Conservation (phyloP, 331 rosid genomes). For the Prunus yedoensis region DNA sequence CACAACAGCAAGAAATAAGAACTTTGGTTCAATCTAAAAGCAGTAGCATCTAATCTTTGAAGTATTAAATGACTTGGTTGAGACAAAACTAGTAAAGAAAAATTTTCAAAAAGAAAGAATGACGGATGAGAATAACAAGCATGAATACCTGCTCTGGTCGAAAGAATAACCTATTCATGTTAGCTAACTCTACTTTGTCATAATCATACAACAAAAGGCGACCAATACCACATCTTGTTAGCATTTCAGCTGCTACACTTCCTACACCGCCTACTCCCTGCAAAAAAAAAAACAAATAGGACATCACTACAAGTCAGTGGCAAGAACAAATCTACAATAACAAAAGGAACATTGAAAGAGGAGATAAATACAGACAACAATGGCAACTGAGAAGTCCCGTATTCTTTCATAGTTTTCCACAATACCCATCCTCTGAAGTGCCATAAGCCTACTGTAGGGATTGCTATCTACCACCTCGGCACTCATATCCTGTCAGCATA, state of each 20-base stretch:
- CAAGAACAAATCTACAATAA: conserved; percentile 6
- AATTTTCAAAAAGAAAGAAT: background rate
- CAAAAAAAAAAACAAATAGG: background rate
- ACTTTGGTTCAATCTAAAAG: conserved; percentile 12
- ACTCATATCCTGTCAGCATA: conserved; percentile 83
- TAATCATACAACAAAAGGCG: conserved; percentile 95
- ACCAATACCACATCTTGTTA: conserved; percentile 97
- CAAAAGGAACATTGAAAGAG: conserved; percentile 25
- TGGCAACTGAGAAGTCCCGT: conserved; percentile 92
- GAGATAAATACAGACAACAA: conserved; percentile 79
- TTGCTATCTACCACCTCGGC: conserved; percentile 95
- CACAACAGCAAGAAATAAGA: background rate
- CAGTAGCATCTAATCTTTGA: conserved; percentile 16
- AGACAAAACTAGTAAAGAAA: background rate
- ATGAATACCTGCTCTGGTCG: conserved; percentile 86
- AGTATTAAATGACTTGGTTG: conserved; percentile 6
- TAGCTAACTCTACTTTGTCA: conserved; percentile 97
- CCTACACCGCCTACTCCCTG: conserved; percentile 99
- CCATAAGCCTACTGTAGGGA: conserved; percentile 98
- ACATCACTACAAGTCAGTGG: conserved; percentile 1
- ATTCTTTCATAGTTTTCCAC: conserved; percentile 92
- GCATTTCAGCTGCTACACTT: conserved; percentile 99
- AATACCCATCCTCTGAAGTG: conserved; percentile 94
- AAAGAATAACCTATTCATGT: conserved; percentile 96
- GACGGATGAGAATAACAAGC: conserved; percentile 16